Conservation (phyloP, 2,329 filamentous ascomycete species). For the Monosporascus ibericus region DNA sequence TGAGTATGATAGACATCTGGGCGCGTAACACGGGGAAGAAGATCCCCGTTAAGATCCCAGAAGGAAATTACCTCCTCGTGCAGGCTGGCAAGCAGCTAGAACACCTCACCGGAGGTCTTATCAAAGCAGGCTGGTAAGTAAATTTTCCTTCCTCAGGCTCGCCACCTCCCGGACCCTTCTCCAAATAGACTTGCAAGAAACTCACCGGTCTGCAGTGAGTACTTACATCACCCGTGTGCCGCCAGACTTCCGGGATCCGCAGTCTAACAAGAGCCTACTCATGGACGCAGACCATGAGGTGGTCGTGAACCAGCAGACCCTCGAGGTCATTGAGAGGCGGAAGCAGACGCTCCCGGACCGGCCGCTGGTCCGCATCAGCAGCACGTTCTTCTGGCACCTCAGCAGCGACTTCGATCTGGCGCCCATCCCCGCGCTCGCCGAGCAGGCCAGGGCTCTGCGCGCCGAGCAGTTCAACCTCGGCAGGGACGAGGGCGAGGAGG, state of each 20-base stretch:
- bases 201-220: neutral
- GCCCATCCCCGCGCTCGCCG: conserved; percentile 43
- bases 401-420: conserved; percentile 49
- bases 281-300: conserved; percentile 44
- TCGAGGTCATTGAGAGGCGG: conserved; percentile 40
- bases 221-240: neutral
- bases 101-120: conserved; percentile 53
- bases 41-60: conserved; percentile 53
- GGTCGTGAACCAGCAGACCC: conserved; percentile 48
- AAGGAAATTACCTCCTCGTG: conserved; percentile 52
- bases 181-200: neutral
- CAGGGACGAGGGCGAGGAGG: conserved; percentile 46
- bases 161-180: no score
- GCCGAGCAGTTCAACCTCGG: conserved; percentile 42
- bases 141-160: no score
- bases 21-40: conserved; percentile 55
- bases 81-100: conserved; percentile 60
- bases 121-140: conserved; percentile 47
- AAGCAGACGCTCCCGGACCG: conserved; percentile 36
- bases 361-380: conserved; percentile 51
- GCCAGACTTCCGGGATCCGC: no score
- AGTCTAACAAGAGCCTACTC: no score
- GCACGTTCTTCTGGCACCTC: conserved; percentile 57
- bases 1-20: conserved; percentile 41
- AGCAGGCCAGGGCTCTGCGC: conserved; percentile 37